Conservation (phyloP, 495 filamentous ascomycete species). For the Cudoniella acicularis region DNA sequence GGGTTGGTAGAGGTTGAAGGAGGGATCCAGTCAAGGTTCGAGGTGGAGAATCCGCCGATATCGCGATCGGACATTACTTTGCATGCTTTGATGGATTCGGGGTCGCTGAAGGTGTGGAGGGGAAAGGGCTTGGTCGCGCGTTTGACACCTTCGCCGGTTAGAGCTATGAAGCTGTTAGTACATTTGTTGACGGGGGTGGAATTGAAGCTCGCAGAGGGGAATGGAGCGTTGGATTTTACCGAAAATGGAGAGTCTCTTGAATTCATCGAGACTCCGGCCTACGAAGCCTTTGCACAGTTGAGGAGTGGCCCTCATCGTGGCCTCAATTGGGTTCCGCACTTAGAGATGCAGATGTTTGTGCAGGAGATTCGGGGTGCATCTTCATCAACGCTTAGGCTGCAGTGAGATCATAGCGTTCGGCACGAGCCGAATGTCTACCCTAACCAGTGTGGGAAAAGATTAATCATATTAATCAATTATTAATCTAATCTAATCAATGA, state of each 20-base stretch:
- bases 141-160: constrained; percentile 22
- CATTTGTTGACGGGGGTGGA: not conserved
- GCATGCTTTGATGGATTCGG: constrained; percentile 58
- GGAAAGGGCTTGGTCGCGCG: constrained; percentile 47
- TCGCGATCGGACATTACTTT: constrained; percentile 84
- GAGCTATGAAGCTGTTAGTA: constrained; percentile 10
- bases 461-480: no score
- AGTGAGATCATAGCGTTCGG: not conserved
- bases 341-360: not conserved
- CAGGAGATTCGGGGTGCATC: not conserved
- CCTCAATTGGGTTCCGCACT: not conserved
- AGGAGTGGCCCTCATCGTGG: constrained; percentile 22
- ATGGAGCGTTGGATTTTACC: constrained; percentile 9
- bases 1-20: constrained; percentile 33
- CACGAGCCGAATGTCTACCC: not conserved
- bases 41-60: constrained; percentile 79
- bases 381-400: not conserved
- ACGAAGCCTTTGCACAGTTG: constrained; percentile 24
- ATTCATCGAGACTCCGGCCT: constrained; percentile 28
- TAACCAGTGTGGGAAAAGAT: no score
- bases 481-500: no score
- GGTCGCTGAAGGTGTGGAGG: constrained; percentile 63
- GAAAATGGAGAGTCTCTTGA: constrained; percentile 21
- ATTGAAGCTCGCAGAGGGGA: not conserved
- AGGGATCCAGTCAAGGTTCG: constrained; percentile 64